Conservation (phyloP, 2,329 filamentous ascomycete genomes). For the Alternaria tenuissima region DNA sequence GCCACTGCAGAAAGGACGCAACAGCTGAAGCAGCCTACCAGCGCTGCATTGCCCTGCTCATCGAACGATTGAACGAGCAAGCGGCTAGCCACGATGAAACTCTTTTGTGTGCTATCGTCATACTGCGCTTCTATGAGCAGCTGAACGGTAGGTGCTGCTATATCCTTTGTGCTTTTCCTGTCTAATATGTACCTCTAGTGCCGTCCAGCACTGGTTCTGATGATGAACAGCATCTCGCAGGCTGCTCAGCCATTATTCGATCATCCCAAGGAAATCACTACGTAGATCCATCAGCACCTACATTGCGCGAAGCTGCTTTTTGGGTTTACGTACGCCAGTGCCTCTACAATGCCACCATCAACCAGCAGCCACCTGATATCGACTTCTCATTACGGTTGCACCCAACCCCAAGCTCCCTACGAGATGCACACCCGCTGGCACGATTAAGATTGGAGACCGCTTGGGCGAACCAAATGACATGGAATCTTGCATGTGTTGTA, state of each 20-base stretch:
- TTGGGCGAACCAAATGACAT: slow-evolving; percentile 47
- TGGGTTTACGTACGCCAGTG: slow-evolving; percentile 48
- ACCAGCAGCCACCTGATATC: slow-evolving; percentile 42
- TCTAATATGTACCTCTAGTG: slow-evolving; percentile 25
- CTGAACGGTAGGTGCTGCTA: slow-evolving; percentile 31
- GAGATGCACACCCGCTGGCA: slow-evolving; percentile 35
- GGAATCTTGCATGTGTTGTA: slow-evolving; percentile 40
- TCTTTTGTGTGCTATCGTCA: slow-evolving; percentile 44
- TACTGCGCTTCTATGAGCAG: slow-evolving; percentile 44
- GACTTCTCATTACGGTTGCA: slow-evolving; percentile 39
- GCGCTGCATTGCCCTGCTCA: slow-evolving; percentile 41
- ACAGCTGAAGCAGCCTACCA: slow-evolving; percentile 37
- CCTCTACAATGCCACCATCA: slow-evolving; percentile 44
- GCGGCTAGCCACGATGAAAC: slow-evolving; percentile 39
- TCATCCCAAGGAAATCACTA: slow-evolving; percentile 37
- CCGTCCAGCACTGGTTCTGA: slow-evolving; percentile 39
- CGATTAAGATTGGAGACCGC: slow-evolving; percentile 41
- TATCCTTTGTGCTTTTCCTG: neutral
- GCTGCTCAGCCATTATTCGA: slow-evolving; percentile 42
- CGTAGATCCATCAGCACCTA: slow-evolving; percentile 44
- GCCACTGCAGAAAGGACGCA: slow-evolving; percentile 32
- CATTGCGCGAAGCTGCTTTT: slow-evolving; percentile 44
- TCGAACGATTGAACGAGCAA: slow-evolving; percentile 38
- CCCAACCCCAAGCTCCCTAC: slow-evolving; percentile 32
- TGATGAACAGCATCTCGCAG: slow-evolving; percentile 40